Evolutionary conservation across 1,284 basidiomycete genomes (phyloP), one percentile per base, ranked within the genome.

Genomic region (Ganoderma multipileum): DNA sequence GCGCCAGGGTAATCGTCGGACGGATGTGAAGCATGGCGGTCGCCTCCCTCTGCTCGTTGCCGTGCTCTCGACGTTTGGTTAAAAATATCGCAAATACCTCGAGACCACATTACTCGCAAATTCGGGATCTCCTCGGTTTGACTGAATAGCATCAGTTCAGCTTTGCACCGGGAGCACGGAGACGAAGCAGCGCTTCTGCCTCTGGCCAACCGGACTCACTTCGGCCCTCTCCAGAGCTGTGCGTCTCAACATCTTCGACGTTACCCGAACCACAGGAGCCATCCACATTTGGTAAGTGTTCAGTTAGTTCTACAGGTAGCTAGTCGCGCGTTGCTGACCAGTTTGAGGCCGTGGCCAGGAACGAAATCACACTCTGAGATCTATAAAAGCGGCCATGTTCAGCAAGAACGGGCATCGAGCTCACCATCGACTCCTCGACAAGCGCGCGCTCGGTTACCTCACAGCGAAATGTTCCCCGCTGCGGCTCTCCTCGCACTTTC

Each of bases 401-500:
- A 36, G 61, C 61, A 55, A 67, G 50, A 38, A 60, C 62, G 63
- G 38, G 61, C 70, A 71, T 71, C 70, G 68, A 71, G 68, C 70
- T 68, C 66, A 64, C 67, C 65, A 26, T 67, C 67, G 65, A 61
- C 63, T 47, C 65, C 23, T 69, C 70, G 68, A 71, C 67, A 64
- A 69, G 63, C 63, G 28, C 58, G 26, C 38, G 38, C 60, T 65
- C 70, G 63, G 64, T 65, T 65, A 64, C 57, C 57, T 59, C 50
- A 58, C 55, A 61, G 57, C 70, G 42, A 38, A 50, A 79, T 79
- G 78, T 77, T 77, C 72, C 74, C 70, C 71, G 66, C 73, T 28
- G 72, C 68, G 26, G 69, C 75, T 39, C 77, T 79, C 71, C 57
- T 74, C 72, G 71, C 75, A 16, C 73, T 79, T 71, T 70, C 75